Evolutionary conservation across 352 stramenopile species (phyloP), one percentile per base, ranked within the genome.

Genomic region (Globisporangium irregulare): DNA sequence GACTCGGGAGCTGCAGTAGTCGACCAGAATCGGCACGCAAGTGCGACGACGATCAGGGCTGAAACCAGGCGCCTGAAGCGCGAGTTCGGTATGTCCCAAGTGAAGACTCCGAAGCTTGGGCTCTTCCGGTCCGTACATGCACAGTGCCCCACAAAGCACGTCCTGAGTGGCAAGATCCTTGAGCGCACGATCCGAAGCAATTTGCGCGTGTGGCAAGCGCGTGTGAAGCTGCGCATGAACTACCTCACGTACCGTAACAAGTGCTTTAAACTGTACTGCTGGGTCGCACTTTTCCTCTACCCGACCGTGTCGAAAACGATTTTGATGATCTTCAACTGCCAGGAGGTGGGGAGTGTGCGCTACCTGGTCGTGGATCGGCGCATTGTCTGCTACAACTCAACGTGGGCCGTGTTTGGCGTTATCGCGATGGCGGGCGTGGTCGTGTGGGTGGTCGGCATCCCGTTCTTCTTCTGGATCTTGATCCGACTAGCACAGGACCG

Each of bases 241-340:
- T 92, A 92, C 63, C 72, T 91, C 25, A 90, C 85, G 46, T 93
- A 93, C 72, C 80, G 83, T 15, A 89, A 91, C 74, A 91, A 90
- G 50, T 93, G 85, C 34, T 73, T 93, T 18, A 91, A 93, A 54
- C 76, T 91, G 2, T 92, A 90, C 70, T 88, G 84, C 68, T 93
- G 83, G 85, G 79, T 92, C 24, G 81, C 82, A 43, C 66, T 92
- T 2, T 84, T 92, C 36, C 70, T 93, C n/a, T 93, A 93, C 53
- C 83, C 85, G 22, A 89, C 77, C 0, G 83, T 93, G 2, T 92
- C 82, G 34, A 90, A 92, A 73, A 91, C 83, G 7, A 93, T 93
- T 57, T 51, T 93, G 24, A 90, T 76, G 32, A 77, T 93, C n/a
- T 93, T 91, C 64, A 92, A 91, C 46, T 93, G 85, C 71, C 83